Conservation (phyloP, 257 asterid genomes). For the Primulina huaijiensis region DNA sequence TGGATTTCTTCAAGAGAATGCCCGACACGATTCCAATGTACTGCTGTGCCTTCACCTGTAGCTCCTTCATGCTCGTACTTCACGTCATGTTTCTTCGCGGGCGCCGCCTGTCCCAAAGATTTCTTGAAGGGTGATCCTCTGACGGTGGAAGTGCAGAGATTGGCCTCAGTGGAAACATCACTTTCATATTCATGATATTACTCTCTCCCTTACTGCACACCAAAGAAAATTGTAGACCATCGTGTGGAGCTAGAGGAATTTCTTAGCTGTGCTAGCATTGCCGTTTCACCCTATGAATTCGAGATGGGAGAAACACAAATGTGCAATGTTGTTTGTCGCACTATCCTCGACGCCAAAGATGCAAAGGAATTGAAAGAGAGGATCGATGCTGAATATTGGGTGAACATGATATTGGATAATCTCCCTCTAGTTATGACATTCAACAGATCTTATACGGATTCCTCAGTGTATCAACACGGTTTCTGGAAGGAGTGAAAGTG, state of each 20-base stretch:
- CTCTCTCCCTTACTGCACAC: slow-evolving; percentile 56
- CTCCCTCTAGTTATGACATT: slow-evolving; percentile 79
- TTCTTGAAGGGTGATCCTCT: slow-evolving; percentile 36
- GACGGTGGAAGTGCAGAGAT: slow-evolving; percentile 57
- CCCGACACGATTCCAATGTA: not conserved
- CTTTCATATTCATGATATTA: slow-evolving; percentile 60
- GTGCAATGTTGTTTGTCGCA: slow-evolving; percentile 48
- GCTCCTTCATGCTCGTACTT: no score
- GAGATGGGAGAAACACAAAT: slow-evolving; percentile 52
- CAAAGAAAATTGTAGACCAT: slow-evolving; percentile 45
- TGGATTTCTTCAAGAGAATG: not conserved
- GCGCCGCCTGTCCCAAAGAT: not conserved
- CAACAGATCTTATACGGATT: slow-evolving; percentile 46
- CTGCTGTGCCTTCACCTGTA: no score
- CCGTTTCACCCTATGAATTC: slow-evolving; percentile 61
- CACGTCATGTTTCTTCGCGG: not conserved
- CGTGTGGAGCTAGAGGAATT: slow-evolving; percentile 60
- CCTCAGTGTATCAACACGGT: slow-evolving; percentile 65
- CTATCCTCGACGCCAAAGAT: slow-evolving; percentile 37
- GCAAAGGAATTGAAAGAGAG: slow-evolving; percentile 53
- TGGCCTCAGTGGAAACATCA: slow-evolving; percentile 56
- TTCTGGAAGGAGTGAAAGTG: slow-evolving; percentile 67
- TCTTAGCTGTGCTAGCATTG: slow-evolving; percentile 62
- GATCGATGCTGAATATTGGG: slow-evolving; percentile 54
- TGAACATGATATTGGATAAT: slow-evolving; percentile 80